These are phyloP conservation scores for Neocallimastix lanati DNA, from an alignment of 192 early-diverging fungal genomes.

Conservation along the genomic window DNA sequence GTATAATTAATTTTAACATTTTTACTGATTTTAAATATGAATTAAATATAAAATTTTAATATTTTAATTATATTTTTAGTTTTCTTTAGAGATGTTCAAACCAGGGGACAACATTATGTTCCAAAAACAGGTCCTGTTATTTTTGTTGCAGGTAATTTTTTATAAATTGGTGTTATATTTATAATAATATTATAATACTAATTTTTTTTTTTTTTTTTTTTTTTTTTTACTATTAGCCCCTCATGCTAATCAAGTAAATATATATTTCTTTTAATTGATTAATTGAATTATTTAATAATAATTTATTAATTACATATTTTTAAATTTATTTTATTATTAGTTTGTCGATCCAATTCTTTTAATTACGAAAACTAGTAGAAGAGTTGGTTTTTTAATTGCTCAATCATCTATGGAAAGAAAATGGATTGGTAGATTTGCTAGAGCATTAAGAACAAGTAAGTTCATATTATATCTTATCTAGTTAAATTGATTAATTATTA, in stretches of 20 bases:
- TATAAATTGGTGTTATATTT: too few relatives aligned
- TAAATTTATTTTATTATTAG: conserved; percentile 3
- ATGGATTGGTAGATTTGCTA: conserved; percentile 67
- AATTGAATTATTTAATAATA: too few relatives aligned
- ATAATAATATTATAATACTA: too few relatives aligned
- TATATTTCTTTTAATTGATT: too few relatives aligned
- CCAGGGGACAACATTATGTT: conserved; percentile 62
- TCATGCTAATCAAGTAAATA: conserved; percentile 22
- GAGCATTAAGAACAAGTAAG: conserved; percentile 54
- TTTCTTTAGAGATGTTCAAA: conserved; percentile 80
- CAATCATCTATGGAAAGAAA: conserved; percentile 73
- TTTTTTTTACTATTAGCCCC: conserved; percentile 7
- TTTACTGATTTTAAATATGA: too few relatives aligned
- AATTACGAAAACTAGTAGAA: conserved; percentile 25
- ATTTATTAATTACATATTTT: too few relatives aligned
- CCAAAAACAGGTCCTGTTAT: conserved; percentile 78
- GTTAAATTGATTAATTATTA: too few relatives aligned
- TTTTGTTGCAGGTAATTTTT: conserved; percentile 76
- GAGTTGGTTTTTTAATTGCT: conserved; percentile 45
- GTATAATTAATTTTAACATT: too few relatives aligned
- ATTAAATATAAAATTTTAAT: too few relatives aligned
- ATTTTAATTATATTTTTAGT: conserved; percentile 4
- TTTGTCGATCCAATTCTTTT: conserved; percentile 91
- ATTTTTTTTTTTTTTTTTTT: too few relatives aligned
- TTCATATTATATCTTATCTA: too few relatives aligned